These are phyloP conservation scores for Xylariaceae sp. DNA, from an alignment of 2,329 filamentous ascomycete genomes.

Conservation along the genomic window DNA sequence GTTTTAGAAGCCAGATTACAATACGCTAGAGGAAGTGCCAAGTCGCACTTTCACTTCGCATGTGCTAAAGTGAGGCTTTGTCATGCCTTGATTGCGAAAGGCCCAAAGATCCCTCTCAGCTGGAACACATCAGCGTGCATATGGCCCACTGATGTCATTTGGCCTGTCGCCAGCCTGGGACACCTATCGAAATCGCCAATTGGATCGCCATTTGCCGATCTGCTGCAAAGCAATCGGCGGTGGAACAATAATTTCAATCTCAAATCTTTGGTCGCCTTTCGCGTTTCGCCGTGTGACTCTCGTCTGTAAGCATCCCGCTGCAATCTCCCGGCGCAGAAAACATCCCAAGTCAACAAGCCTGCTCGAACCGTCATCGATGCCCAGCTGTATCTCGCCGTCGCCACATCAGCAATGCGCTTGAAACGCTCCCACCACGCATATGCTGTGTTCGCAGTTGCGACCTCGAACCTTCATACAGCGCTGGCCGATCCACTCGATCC, in stretches of 20 bases:
- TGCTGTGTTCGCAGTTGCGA: constrained; percentile 11
- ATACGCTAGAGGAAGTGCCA: too few species aligned
- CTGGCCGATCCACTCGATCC: constrained; percentile 22
- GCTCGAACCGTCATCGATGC: not conserved
- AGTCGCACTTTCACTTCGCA: too few species aligned
- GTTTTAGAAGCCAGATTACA: too few species aligned
- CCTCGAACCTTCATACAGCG: constrained; percentile 11
- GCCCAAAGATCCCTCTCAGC: not conserved
- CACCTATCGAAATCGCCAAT: too few species aligned
- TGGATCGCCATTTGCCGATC: too few species aligned
- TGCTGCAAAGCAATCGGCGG: not conserved
- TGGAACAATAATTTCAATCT: not conserved
- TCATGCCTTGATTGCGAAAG: too few species aligned
- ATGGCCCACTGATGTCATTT: constrained; percentile 4
- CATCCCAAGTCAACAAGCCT: too few species aligned
- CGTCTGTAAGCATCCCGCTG: too few species aligned
- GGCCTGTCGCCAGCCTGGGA: not conserved
- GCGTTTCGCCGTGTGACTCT: too few species aligned
- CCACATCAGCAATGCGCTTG: constrained; percentile 21
- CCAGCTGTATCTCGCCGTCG: not conserved
- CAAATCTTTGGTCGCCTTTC: not conserved
- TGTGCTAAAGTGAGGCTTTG: too few species aligned
- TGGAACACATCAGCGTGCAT: constrained; percentile 5
- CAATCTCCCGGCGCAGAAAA: too few species aligned
- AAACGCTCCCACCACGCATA: constrained; percentile 14